phyloP scores from a whole-genome alignment of 2,329 filamentous ascomycete species.

The Colletotrichum siamense region DNA sequence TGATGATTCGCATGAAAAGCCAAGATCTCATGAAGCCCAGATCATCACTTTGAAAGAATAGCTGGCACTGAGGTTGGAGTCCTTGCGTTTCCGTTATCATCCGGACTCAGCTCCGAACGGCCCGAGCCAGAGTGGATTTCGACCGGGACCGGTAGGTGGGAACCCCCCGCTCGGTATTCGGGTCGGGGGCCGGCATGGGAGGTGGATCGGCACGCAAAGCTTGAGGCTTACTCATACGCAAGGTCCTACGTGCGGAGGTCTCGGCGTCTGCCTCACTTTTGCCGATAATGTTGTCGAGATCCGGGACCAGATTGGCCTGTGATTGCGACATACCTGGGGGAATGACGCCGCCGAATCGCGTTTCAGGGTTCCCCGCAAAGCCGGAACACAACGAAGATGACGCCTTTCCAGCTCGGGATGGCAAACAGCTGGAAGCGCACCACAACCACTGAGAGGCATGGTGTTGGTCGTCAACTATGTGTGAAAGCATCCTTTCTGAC shows the following conservation, averaged over 20 bases:
- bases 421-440: not conserved
- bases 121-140: not conserved
- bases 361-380: slow-evolving; percentile 15
- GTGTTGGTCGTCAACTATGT: not conserved
- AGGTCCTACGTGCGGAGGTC: not conserved
- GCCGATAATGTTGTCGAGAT: not conserved
- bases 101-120: not conserved
- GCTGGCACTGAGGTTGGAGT: not conserved
- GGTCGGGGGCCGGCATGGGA: not conserved
- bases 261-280: not conserved
- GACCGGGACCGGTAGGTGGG: not conserved
- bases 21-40: not conserved
- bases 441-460: not conserved
- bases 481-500: not conserved
- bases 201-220: not conserved
- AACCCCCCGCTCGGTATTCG: not conserved
- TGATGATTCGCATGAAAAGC: not conserved
- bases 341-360: slow-evolving; percentile 4
- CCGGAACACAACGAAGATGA: not conserved
- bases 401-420: slow-evolving; percentile 1
- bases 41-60: not conserved
- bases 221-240: not conserved
- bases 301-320: not conserved
- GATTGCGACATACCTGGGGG: slow-evolving; percentile 5
- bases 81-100: not conserved